Conservation (phyloP, 2,329 filamentous ascomycete genomes). For the Alternaria incomplexa region DNA sequence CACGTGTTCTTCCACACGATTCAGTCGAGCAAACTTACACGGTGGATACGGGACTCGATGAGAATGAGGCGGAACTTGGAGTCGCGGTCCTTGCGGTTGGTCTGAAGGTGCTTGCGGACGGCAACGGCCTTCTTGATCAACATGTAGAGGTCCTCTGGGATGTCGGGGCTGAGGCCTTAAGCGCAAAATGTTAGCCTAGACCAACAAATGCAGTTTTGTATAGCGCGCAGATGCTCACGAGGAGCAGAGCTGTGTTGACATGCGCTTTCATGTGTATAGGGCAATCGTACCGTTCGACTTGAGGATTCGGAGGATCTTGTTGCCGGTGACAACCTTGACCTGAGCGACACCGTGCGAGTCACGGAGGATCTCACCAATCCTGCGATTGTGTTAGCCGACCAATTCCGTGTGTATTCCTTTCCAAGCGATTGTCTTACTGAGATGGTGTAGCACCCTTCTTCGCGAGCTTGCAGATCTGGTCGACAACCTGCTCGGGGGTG, state of each 20-base stretch:
- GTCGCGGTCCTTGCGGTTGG: slow-evolving; percentile 99
- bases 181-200: slow-evolving; percentile 46
- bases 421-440: slow-evolving; percentile 56
- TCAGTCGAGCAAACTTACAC: slow-evolving; percentile 48
- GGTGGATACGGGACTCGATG: slow-evolving; percentile 99
- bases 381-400: slow-evolving; percentile 18
- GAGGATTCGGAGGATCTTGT: slow-evolving; percentile 69
- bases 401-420: background rate
- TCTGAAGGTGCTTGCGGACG: slow-evolving; percentile 99
- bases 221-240: slow-evolving; percentile 68
- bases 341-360: slow-evolving; percentile 98
- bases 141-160: slow-evolving; percentile 99
- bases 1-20: no score
- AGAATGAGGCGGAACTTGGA: slow-evolving; percentile 99
- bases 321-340: slow-evolving; percentile 82
- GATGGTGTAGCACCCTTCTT: slow-evolving; percentile 98
- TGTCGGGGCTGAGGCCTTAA: slow-evolving; percentile 93
- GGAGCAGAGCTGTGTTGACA: slow-evolving; percentile 43
- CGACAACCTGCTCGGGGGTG: slow-evolving; percentile 96
- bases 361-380: slow-evolving; percentile 96
- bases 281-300: slow-evolving; percentile 67
- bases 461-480: slow-evolving; percentile 99
- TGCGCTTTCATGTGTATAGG: slow-evolving; percentile 51
- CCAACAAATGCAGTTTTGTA: slow-evolving; percentile 56
- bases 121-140: slow-evolving; percentile 96